Evolutionary conservation across 805 yeast species (phyloP).

Genomic region (Saturnispora saitoi): DNA sequence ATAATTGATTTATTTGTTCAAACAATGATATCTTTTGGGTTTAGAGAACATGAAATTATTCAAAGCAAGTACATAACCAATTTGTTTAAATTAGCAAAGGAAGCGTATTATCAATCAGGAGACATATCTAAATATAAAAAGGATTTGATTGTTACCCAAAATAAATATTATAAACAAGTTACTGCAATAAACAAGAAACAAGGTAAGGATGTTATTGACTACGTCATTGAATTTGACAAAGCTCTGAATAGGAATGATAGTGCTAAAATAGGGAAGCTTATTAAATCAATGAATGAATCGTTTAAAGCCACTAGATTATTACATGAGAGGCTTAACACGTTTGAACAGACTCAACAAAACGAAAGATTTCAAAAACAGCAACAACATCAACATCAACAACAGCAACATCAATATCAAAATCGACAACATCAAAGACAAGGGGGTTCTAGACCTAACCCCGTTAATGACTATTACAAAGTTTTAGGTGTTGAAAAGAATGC

Average conservation of each 20-base stretch:
- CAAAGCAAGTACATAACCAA: constrained; percentile 17
- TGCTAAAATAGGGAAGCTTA: constrained; percentile 31
- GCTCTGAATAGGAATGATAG: constrained; percentile 20
- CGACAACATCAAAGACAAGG: constrained; percentile 15
- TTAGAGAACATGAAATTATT: constrained; percentile 18
- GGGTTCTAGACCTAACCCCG: constrained; percentile 15
- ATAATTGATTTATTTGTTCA: constrained; percentile 16
- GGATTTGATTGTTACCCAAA: not conserved
- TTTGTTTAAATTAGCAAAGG: constrained; percentile 18
- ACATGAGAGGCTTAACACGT: constrained; percentile 20
- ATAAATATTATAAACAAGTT: constrained; percentile 12
- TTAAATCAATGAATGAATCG: constrained; percentile 29
- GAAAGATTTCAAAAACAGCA: constrained; percentile 34
- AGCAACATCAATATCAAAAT: constrained; percentile 26
- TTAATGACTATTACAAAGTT: constrained; percentile 67
- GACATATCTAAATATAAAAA: constrained; percentile 4
- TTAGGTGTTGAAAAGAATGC: constrained; percentile 64
- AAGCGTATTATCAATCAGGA: constrained; percentile 16
- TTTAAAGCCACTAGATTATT: constrained; percentile 34
- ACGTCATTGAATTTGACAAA: constrained; percentile 14
- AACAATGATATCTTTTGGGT: constrained; percentile 17
- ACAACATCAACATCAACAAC: constrained; percentile 37
- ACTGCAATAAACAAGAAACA: not conserved
- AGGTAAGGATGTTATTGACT: constrained; percentile 11
- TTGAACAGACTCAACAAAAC: constrained; percentile 23